A percentile compares a stretch with the other conserved stretches of the same genome.
These are phyloP conservation scores for Nemania sp. DNA, from an alignment of 2,329 filamentous ascomycete species.

Conservation along the genomic window DNA sequence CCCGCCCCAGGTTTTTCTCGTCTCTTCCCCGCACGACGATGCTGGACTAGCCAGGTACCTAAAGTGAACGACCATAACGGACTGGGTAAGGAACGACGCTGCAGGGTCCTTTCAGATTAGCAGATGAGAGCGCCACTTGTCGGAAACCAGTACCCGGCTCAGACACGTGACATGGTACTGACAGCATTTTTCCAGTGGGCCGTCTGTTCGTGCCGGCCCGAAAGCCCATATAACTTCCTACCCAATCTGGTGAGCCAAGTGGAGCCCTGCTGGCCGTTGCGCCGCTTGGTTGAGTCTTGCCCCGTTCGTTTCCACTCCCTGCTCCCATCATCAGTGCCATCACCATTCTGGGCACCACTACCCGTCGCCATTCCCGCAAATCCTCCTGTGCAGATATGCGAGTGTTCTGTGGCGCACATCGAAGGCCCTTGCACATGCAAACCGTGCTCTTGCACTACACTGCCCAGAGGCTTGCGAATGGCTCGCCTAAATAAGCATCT, in stretches of 20 bases:
- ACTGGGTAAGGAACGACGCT: background rate
- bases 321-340: background rate
- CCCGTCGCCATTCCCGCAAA: background rate
- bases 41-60: conserved; percentile 1
- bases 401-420: conserved; percentile 11
- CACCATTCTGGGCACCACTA: conserved; percentile 12
- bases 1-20: background rate
- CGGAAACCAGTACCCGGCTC: conserved; percentile 35
- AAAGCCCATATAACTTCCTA: conserved; percentile 40
- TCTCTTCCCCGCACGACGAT: conserved; percentile 29
- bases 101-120: conserved; percentile 20
- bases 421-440: conserved; percentile 27
- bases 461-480: conserved; percentile 11
- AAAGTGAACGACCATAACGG: background rate
- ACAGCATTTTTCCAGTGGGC: conserved; percentile 16
- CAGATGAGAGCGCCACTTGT: conserved; percentile 24
- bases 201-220: conserved; percentile 38
- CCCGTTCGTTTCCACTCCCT: conserved; percentile 24
- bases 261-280: no score
- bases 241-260: background rate
- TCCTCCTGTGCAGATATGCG: conserved; percentile 27
- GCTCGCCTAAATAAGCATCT: conserved; percentile 24
- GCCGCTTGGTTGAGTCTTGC: no score
- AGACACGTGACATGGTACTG: conserved; percentile 19
- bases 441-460: conserved; percentile 20